These are phyloP conservation scores for Aspergillus pseudonomiae DNA, from an alignment of 2,329 filamentous ascomycete species.

Conservation along the genomic window DNA sequence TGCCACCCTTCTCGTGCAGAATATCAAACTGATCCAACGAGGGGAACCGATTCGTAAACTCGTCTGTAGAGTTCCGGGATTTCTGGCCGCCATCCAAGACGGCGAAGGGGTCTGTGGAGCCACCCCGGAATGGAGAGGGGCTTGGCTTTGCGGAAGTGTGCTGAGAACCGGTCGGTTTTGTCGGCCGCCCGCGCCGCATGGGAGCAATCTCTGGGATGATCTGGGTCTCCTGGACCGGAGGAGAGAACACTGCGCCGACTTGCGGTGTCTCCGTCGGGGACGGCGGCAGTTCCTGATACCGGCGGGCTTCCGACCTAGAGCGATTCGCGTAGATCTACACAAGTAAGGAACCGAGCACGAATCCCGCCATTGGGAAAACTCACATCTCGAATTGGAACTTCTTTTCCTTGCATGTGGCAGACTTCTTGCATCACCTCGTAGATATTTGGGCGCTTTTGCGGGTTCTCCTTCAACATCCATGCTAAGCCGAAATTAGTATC, in stretches of 20 bases:
- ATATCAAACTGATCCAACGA: conserved; percentile 92
- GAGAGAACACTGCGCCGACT: conserved; percentile 79
- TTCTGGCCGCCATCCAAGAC: conserved; percentile 71
- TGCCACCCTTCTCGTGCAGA: conserved; percentile 78
- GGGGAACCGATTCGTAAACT: conserved; percentile 83
- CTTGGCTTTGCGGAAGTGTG: conserved; percentile 58
- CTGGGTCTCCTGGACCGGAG: conserved; percentile 70
- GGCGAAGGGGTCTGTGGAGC: conserved; percentile 82
- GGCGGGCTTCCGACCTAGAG: conserved; percentile 65
- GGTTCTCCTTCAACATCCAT: conserved; percentile 87
- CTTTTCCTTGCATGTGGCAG: conserved; percentile 84
- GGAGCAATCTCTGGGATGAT: conserved; percentile 86
- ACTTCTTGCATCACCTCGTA: conserved; percentile 88
- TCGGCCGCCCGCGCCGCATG: conserved; percentile 85
- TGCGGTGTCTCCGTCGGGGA: conserved; percentile 61
- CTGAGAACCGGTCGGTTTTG: conserved; percentile 50
- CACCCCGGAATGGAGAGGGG: conserved; percentile 70
- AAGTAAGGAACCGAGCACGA: not conserved
- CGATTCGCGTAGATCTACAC: conserved; percentile 70
- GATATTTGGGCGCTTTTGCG: conserved; percentile 80
- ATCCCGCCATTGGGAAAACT: conserved; percentile 34
- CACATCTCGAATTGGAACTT: conserved; percentile 88
- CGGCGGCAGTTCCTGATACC: conserved; percentile 62
- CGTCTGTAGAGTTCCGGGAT: conserved; percentile 63
- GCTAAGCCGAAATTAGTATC: conserved; percentile 46